Base-by-base conservation (phyloP, 495 filamentous ascomycete species). In the Apodospora peruviana region DNA sequence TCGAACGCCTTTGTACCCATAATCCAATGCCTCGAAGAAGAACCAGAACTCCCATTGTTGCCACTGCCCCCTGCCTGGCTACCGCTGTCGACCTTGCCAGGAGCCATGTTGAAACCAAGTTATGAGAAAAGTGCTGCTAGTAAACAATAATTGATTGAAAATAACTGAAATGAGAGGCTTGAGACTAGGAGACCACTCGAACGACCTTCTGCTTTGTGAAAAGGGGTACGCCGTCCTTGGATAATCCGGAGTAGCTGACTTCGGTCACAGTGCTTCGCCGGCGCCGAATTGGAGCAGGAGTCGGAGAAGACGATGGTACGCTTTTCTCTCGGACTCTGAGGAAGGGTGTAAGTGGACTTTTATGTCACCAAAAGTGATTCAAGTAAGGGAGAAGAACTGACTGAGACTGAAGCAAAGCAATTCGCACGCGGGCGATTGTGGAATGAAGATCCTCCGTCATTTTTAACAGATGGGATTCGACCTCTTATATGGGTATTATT, bases 1-100 rank as follows among this genome's bases (percentile, higher is more conserved):
- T 72, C 60, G 48, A 77, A 67, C 42, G 67, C 69, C 48, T 72
- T 60, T 40, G 29, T 35, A 34, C 67, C 67, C 65, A 70, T 70
- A 40, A 62, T 55, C 67, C 67, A 70, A 14, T 58, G 45, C 40
- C 49, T 18, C 16, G n/a, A 32, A 37, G 34, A 34, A 29, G 42
- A 32, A 32, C 16, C 27, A 8, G 16, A 32, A 17, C 35, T 40
- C 14, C 23, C 42, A 19, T 50, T 42, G 25, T 20, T 21, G 4
- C 18, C 47, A 5, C 38, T 47, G 16, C 21, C 36, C 0, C 24
- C 16, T 17, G 14, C 19, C 1, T 3, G 45, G 2, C 25, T 40
- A 35, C 27, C 41, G 4, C 17, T 44, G 51, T 53, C 53, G 16
- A 58, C 52, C 39, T 58, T 56, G 29, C 17, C 5, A 40, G 5